Conservation (phyloP, 495 filamentous ascomycete species). For the Cladorrhinum samala region DNA sequence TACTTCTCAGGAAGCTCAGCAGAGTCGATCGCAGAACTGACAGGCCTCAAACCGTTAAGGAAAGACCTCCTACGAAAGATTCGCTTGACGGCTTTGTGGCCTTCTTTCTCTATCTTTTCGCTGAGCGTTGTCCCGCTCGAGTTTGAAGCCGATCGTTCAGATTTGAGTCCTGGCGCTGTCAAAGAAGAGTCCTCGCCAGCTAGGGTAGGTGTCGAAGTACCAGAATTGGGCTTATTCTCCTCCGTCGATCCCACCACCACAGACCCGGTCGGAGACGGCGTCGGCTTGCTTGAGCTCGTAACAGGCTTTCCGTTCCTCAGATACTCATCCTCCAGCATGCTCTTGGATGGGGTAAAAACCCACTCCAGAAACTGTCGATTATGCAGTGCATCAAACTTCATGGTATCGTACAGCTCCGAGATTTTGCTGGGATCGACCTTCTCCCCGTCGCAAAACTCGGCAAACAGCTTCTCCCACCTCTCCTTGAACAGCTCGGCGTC, state of each 20-base stretch:
- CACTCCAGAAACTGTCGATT: conserved; percentile 97
- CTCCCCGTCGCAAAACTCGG: conserved; percentile 91
- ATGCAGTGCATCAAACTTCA: conserved; percentile 98
- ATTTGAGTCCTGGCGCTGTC: background rate
- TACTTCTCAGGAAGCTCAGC: conserved; percentile 58
- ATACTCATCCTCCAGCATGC: conserved; percentile 59
- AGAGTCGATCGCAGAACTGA: conserved; percentile 29
- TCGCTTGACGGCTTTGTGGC: conserved; percentile 39
- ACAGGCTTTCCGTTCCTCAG: conserved; percentile 35
- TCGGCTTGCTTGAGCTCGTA: conserved; percentile 8
- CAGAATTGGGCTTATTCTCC: background rate
- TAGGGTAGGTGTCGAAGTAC: background rate
- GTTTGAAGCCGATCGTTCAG: background rate
- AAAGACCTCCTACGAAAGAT: conserved; percentile 49
- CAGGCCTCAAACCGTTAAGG: conserved; percentile 32
- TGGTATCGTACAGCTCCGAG: conserved; percentile 94
- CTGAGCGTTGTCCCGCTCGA: conserved; percentile 9
- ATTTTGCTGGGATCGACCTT: conserved; percentile 98
- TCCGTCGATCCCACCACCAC: background rate
- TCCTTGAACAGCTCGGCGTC: conserved; percentile 92
- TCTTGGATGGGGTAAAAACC: conserved; percentile 81
- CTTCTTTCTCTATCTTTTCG: conserved; percentile 32
- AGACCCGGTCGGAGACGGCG: background rate
- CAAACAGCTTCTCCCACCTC: conserved; percentile 97
- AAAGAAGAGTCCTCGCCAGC: conserved; percentile 6